Evolutionary conservation across 129 eudicot species (phyloP), one percentile per base, ranked within the genome.

Genomic region (Solidago caesia): DNA sequence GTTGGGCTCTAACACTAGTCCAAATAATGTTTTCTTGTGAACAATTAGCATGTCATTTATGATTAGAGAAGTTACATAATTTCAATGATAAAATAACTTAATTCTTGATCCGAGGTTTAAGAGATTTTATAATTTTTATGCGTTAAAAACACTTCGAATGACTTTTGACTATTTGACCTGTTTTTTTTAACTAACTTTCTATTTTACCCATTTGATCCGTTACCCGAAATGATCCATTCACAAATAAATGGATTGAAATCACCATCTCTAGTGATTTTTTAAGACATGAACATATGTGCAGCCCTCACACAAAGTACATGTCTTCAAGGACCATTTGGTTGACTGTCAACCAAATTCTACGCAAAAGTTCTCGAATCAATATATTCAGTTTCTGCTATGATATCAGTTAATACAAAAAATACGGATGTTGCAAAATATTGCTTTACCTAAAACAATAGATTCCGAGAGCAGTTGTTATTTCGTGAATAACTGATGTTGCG

Each of bases 371-470:
- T 11, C 9, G 44, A 49, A 49, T 48, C 64, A 42, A 21, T 12
- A 52, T 75, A 39, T 33, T 46, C 9, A 62, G 49, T 68, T 57
- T 56, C 4, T 44, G 7, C 58, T 48, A 33, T 0, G 11, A 64
- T 39, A 10, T 61, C 61, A 45, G 12, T 45, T 27, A 12, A 43
- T 29, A 75, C 64, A 51, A 14, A 46, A 21, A 60, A 46, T 60
- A 49, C 1, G 10, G 65, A 71, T 56, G 71, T 33, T 48, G 44
- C 70, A 64, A 41, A 29, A 53, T 11, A 67, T 59, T 44, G 64
- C 71, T 86, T 44, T 63, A 91, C 99, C 97, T 89, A 90, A 95
- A 95, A 77, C 97, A 95, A 81, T 77, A 88, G 73, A 95, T 95
- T 62, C 99, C 97, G 25, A 95, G 89, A 39, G 97, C 97, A 10